Evolutionary conservation across 495 filamentous ascomycete genomes (phyloP), one percentile per base, ranked within the genome.

Genomic region (Melanomma pulvis-pyrius): DNA sequence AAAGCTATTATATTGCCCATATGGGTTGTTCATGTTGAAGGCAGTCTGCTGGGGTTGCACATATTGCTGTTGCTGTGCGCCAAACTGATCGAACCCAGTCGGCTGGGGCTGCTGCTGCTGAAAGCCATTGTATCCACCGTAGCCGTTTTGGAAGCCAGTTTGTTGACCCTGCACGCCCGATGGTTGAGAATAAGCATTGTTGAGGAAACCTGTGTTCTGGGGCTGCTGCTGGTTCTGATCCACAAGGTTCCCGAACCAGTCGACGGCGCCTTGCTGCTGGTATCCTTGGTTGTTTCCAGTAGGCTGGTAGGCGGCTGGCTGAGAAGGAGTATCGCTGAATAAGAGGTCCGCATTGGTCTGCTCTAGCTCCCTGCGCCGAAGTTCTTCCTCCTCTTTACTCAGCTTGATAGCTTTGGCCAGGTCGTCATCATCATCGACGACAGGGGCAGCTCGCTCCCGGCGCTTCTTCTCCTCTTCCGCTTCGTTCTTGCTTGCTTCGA

Each of bases 231-330:
- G 82, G 66, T 74, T 81, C 75, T 86, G 86, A 19, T 89, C 86
- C 63, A 97, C 87, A 17, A 91, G 92, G 78, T 99, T 99, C 26
- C 93, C 96, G 63, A 92, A 92, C 87, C 93, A 97, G 76, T 99
- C 96, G 28, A 99, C 96, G 9, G 91, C 90, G 60, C 86, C 86
- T 71, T 96, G 93, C 77, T 99, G 96, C 78, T 97, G 92, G 73
- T 98, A 99, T 44, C 93, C 92, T 77, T 96, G 93, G 76, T 97
- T 97, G 79, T 89, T 92, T 2, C 90, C 90, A 8, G 92, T 96
- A 29, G 86, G 86, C 79, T 96, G 92, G 49, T 90, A 83, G 63
- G 86, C 86, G 30, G 83, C 76, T 15, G 79, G 82, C 65, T 59
- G 56, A 13, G 60, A 19, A 15, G 90, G 87, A 22, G 87, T 85